Base-by-base conservation (phyloP, 2,329 filamentous ascomycete genomes). In the Lasiodiplodia citricola region DNA sequence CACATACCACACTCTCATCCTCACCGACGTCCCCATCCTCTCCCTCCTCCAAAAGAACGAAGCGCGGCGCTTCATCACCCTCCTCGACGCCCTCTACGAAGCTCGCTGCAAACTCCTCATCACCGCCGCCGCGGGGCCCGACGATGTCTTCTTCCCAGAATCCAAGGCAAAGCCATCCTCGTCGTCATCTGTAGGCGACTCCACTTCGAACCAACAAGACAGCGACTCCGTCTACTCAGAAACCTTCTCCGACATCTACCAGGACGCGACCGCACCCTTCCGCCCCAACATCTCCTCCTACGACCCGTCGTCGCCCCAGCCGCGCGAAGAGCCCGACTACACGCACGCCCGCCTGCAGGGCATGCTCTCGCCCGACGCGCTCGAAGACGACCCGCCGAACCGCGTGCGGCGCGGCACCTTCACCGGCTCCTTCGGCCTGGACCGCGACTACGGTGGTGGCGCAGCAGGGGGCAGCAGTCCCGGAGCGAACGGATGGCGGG, bases 71-170 rank as follows among this genome's bases (percentile, higher is more conserved):
- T 89, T 96, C 76, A 95, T 95, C 75, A 94, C 91, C 0, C 84
- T 96, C 1, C 85, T 95, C 1, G 92, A 96, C 75, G 92, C 92
- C 0, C 83, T 93, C 0, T 95, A 95, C 78, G 92, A 95, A 81
- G 90, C 91, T n/a, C 87, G 90, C 8, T 94, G 92, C 78, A 92
- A 92, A 73, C 85, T 95, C 11, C 79, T 93, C 54, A 84, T 95
- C 65, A 85, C 88, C 23, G 92, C 92, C 2, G 85, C 85, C 51
- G 87, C 86, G 2, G 88, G 87, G 0, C 92, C 92, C 0, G 92
- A 95, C 72, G 85, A 89, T 35, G 83, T 94, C 6, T 94, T 95
- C 84, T 95, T 96, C 77, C 92, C 92, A 0, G 89, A 92, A 70
- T 74, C 67, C 73, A 58, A 28, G 13, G 75, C 70, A 68, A 64